Evolutionary conservation across 208 protist species (phyloP).

Genomic region (Wallacemonas sp.): DNA sequence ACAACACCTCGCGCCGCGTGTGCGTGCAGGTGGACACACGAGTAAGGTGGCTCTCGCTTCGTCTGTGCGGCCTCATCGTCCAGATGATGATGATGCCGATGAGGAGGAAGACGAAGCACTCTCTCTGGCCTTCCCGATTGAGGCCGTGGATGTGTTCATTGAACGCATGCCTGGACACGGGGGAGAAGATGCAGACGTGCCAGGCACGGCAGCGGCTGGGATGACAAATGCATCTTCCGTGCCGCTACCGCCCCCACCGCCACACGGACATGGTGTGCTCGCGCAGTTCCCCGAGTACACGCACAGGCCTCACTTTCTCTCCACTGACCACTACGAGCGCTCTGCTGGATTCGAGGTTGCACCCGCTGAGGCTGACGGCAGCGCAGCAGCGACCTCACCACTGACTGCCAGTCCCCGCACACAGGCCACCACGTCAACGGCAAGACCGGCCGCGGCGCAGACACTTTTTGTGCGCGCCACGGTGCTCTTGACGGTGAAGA

Average conservation of each 20-base stretch:
- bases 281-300: conserved; percentile 16
- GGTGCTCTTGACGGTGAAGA: conserved; percentile 5
- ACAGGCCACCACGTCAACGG: not conserved
- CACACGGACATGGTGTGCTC: too few species aligned
- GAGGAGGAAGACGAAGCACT: conserved; percentile 16
- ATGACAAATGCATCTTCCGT: too few species aligned
- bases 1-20: conserved; percentile 15
- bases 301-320: conserved; percentile 31
- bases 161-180: not conserved
- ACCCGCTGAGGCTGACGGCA: not conserved
- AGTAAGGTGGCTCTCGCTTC: too few species aligned
- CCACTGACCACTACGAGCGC: conserved; percentile 18
- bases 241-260: too few species aligned
- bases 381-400: not conserved
- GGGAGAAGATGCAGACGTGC: not conserved
- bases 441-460: not conserved
- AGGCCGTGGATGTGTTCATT: conserved; percentile 3
- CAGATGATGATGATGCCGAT: too few species aligned
- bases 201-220: too few species aligned
- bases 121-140: conserved; percentile 10
- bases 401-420: not conserved
- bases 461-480: not conserved
- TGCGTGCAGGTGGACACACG: too few species aligned
- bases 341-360: not conserved
- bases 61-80: too few species aligned